Conservation (phyloP, 1,284 basidiomycete genomes). For the Puccinia triticina region DNA sequence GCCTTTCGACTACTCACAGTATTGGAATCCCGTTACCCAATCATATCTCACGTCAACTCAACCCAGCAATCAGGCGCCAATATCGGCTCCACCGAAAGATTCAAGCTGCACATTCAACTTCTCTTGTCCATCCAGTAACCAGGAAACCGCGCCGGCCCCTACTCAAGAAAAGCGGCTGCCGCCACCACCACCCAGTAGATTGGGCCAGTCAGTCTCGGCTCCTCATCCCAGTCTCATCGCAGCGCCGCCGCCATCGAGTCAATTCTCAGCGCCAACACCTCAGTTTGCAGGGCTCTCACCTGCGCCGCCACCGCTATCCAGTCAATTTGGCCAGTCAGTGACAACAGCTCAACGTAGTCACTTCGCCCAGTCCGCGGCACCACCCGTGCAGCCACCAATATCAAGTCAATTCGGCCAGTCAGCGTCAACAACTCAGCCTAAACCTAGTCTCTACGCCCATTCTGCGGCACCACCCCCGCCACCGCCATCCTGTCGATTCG, state of each 20-base stretch:
- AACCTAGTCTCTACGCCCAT: not conserved
- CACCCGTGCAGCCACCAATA: not conserved
- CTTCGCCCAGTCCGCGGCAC: not conserved
- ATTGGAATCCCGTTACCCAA: constrained; percentile 1
- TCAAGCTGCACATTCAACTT: not conserved
- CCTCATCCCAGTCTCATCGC: not conserved
- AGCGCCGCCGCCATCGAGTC: not conserved
- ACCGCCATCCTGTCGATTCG: not conserved
- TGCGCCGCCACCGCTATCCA: not conserved
- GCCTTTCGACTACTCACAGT: constrained; percentile 8
- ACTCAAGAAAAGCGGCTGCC: no score
- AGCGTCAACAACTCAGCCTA: not conserved
- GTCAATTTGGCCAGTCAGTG: constrained; percentile 10
- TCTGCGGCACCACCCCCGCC: not conserved
- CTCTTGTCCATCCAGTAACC: not conserved
- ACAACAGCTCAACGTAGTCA: not conserved
- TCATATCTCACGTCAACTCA: not conserved
- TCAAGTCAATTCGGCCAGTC: not conserved
- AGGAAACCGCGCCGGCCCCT: not conserved
- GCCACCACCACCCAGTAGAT: no score
- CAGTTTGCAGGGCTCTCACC: not conserved
- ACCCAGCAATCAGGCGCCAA: not conserved
- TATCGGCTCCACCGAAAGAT: not conserved
- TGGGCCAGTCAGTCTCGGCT: not conserved
- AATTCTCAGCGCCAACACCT: not conserved